Evolutionary conservation across 179 eudicot species (phyloP).

Genomic region (Silene noctiflora): DNA sequence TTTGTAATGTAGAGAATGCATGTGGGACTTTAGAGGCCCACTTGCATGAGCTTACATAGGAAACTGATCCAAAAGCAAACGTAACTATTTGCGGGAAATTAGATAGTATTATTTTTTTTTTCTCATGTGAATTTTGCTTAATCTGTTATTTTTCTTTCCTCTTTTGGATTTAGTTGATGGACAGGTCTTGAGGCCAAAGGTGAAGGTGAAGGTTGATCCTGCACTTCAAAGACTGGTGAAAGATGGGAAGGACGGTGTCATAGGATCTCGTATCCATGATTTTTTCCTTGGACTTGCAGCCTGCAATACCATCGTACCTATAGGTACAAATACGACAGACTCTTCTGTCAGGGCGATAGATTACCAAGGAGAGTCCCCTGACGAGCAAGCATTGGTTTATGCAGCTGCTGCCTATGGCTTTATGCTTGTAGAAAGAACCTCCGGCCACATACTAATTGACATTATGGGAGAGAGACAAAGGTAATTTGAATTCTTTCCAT

Average conservation of each 20-base stretch:
- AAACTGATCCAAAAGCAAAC: background rate
- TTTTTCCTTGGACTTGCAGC: slow-evolving; percentile 96
- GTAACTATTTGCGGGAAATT: background rate
- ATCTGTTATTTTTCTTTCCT: background rate
- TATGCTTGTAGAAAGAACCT: slow-evolving; percentile 84
- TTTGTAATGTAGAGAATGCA: background rate
- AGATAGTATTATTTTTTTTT: background rate
- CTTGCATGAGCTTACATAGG: background rate
- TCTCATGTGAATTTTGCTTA: background rate
- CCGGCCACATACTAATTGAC: slow-evolving; percentile 91
- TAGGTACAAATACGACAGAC: slow-evolving; percentile 59
- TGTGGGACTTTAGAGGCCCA: background rate
- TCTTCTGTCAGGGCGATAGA: slow-evolving; percentile 58
- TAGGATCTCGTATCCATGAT: slow-evolving; percentile 48
- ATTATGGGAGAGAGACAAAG: slow-evolving; percentile 84
- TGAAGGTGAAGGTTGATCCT: slow-evolving; percentile 75
- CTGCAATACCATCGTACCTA: slow-evolving; percentile 96
- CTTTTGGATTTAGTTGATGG: slow-evolving; percentile 55
- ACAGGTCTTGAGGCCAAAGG: slow-evolving; percentile 71
- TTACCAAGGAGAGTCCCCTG: slow-evolving; percentile 99
- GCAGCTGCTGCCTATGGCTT: slow-evolving; percentile 98
- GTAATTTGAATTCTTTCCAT: slow-evolving; percentile 32
- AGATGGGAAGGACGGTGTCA: slow-evolving; percentile 42
- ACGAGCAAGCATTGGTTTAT: slow-evolving; percentile 96
- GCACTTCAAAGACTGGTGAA: slow-evolving; percentile 50